Conservation (phyloP, 306 rosid species). For the Fagus sylvatica region DNA sequence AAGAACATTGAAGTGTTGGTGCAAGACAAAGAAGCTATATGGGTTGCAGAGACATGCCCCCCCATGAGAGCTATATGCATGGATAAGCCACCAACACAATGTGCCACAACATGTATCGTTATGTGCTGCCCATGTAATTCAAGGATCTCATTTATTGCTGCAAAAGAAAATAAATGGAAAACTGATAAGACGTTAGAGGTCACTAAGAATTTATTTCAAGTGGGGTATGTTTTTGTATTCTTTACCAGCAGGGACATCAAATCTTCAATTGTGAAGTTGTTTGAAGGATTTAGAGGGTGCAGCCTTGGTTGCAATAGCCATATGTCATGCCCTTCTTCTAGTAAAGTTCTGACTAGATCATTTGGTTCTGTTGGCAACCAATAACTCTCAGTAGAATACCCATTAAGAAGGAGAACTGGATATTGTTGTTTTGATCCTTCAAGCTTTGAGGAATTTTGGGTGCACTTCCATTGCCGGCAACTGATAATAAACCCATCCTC, state of each 20-base stretch:
- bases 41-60: conserved; percentile 28
- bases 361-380: conserved; percentile 33
- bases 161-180: background rate
- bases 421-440: conserved; percentile 10
- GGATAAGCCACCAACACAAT: conserved; percentile 43
- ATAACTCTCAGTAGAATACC: conserved; percentile 34
- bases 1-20: conserved; percentile 45
- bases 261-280: conserved; percentile 36
- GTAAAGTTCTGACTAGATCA: conserved; percentile 32
- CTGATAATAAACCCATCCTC: conserved; percentile 34
- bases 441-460: conserved; percentile 6
- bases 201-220: background rate
- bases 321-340: conserved; percentile 35
- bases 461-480: conserved; percentile 29
- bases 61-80: conserved; percentile 42
- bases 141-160: conserved; percentile 37
- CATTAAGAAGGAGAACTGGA: conserved; percentile 43
- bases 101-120: conserved; percentile 37
- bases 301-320: conserved; percentile 38
- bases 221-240: background rate
- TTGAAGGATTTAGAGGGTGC: conserved; percentile 33
- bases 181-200: background rate
- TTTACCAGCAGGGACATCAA: conserved; percentile 43
- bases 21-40: conserved; percentile 39
- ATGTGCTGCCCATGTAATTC: conserved; percentile 20